phyloP scores from a whole-genome alignment of 352 stramenopile genomes.

The Pythium scleroteichum region DNA sequence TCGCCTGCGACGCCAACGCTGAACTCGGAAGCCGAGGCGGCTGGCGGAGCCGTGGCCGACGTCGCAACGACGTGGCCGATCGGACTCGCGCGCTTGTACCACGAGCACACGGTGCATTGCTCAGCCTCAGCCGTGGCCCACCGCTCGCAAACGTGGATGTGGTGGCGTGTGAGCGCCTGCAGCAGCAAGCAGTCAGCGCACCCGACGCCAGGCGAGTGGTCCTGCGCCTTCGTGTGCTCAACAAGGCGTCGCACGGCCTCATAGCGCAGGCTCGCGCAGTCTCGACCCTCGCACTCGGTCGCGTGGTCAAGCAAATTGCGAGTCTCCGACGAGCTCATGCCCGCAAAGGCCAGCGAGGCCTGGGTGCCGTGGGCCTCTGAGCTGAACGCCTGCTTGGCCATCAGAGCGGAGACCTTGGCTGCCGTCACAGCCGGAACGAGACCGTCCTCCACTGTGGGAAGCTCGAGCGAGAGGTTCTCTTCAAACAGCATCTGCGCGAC shows the following conservation, averaged over 20 bases:
- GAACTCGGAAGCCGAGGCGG: too few relatives aligned
- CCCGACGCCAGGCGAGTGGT: neutral
- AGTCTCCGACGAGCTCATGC: constrained; percentile 2
- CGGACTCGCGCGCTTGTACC: neutral
- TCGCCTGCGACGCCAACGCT: too few relatives aligned
- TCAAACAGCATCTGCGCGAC: neutral
- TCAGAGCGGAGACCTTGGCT: neutral
- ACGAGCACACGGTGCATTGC: constrained; percentile 1
- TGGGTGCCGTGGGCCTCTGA: neutral
- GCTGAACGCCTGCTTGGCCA: constrained; percentile 1
- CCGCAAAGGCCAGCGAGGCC: neutral
- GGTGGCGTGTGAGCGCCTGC: constrained; percentile 6
- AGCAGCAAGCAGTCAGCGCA: constrained; percentile 3
- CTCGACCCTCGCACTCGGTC: neutral
- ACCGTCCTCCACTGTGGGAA: neutral
- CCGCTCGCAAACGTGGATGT: constrained; percentile 3
- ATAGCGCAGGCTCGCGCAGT: neutral
- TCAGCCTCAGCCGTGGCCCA: neutral
- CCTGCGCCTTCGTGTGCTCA: neutral
- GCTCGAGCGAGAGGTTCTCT: neutral
- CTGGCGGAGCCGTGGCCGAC: too few relatives aligned
- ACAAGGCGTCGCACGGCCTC: neutral
- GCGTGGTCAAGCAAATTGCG: constrained; percentile 6
- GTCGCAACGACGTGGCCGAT: too few relatives aligned
- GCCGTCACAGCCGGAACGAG: neutral